Evolutionary conservation across 208 protist species (phyloP), one percentile per base, ranked within the genome.

Genomic region (Wallacemonas rigidus): DNA sequence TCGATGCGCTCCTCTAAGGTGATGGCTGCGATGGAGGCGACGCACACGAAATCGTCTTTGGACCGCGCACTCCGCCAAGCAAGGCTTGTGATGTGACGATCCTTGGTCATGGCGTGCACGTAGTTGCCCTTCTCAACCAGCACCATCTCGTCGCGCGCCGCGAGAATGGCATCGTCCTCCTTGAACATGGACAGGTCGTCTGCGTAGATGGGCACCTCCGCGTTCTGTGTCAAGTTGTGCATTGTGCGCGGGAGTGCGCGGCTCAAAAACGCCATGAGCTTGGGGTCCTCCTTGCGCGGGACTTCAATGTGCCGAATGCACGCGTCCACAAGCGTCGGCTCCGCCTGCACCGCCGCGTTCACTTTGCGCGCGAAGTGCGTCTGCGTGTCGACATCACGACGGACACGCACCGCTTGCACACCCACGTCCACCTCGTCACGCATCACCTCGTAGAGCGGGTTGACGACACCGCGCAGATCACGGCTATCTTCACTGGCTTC

Each of bases 401-500:
- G 57, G 12, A 69, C 69, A 47, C 72, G 71, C 12, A 95, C 83
- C 1, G 93, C 91, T 80, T 97, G 91, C 40, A 97, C 89, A 14
- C 78, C 87, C 15, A 85, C 74, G 53, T 96, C 86, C 35, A 94
- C 87, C 72, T 94, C 90, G 38, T 91, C 75, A 8, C 85, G 83
- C 47, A 82, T 60, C 9, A 91, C 67, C 41, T 87, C 81, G 68
- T 93, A 95, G 35, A 92, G 74, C 2, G 83, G 77, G 61, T 92
- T 92, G 38, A 74, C 71, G 14, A 80, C 77, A 0, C 80, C 85
- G 51, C 92, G 92, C 35, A 92, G 70, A 69, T 96, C 89, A 45
- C 92, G 86, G 65, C 89, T 90, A 77, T 96, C 92, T 71, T 96
- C 92, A 68, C 87, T 92, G 1, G 92, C 92, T 65, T 96, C 92